A percentile compares a stretch with the other conserved stretches of the same genome.
phyloP scores from a whole-genome alignment of 768 basidiomycete species.

The Trichaptum fuscoviolaceum region DNA sequence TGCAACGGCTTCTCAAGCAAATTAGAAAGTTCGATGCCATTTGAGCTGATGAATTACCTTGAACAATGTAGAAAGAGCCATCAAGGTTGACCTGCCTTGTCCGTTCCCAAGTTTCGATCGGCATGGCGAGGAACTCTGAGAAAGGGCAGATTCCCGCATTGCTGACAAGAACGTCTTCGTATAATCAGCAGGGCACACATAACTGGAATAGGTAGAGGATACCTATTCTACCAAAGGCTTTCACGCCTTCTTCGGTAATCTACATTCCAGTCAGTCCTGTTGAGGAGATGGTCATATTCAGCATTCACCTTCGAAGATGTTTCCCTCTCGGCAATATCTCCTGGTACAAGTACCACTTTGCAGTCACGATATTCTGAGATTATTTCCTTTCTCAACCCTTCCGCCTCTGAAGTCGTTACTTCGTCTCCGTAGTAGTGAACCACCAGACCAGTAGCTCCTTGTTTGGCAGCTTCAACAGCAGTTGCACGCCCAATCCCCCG shows the following conservation, averaged over 20 bases:
- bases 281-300: not conserved
- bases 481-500: slow-evolving; percentile 70
- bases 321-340: slow-evolving; percentile 56
- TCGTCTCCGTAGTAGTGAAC: slow-evolving; percentile 65
- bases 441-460: slow-evolving; percentile 59
- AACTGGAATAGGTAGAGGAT: slow-evolving; percentile 21
- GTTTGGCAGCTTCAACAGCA: slow-evolving; percentile 57
- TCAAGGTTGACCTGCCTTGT: slow-evolving; percentile 71
- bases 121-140: slow-evolving; percentile 68
- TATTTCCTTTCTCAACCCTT: slow-evolving; percentile 41
- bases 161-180: slow-evolving; percentile 43
- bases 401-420: slow-evolving; percentile 45
- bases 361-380: slow-evolving; percentile 29
- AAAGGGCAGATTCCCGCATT: slow-evolving; percentile 74
- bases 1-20: slow-evolving; percentile 44
- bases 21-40: slow-evolving; percentile 9
- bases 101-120: slow-evolving; percentile 54
- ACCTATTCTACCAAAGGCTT: slow-evolving; percentile 61
- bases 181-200: not conserved
- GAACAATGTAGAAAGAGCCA: slow-evolving; percentile 66
- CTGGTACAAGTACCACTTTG: slow-evolving; percentile 46
- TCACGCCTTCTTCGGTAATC: slow-evolving; percentile 58
- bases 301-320: slow-evolving; percentile 49
- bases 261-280: slow-evolving; percentile 18
- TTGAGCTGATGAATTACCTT: slow-evolving; percentile 34